Evolutionary conservation across 1,284 basidiomycete species (phyloP), one percentile per base, ranked within the genome.

Genomic region (Malassezia brasiliensis): DNA sequence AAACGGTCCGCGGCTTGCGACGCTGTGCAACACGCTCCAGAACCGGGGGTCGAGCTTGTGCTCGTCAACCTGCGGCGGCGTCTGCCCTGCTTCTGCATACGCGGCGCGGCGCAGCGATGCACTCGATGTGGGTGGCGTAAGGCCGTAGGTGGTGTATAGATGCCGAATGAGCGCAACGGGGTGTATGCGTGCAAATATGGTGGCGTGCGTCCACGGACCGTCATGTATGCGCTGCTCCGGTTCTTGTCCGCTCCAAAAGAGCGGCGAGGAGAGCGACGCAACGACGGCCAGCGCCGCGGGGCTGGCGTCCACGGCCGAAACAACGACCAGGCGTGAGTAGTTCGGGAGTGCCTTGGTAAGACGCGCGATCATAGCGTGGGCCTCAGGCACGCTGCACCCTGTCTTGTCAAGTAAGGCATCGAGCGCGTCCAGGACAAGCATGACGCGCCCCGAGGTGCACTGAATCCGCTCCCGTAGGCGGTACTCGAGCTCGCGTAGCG

Each of bases 1-100:
- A 32, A 66, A 44, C 22, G 65, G 61, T 3, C 67, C 67, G 22
- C 67, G 58, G 15, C 35, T 40, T 0, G 59, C 45, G 2, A 61
- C 56, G 31, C 61, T 66, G 37, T 62, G 55, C 11, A 69, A 45
- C 1, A 69, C 51, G 28, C 61, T 60, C 66, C 66, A 67, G 48
- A 67, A 69, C 15, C 66, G 54, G 9, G 54, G 49, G 42, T 67
- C 64, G 15, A 53, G 53, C n/a, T 51, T 53, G 11, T 17, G 15
- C 12, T 38, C 40, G n/a, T 39, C 20, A 20, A 38, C 1, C 14
- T 28, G 22, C 30, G 34, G 62, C 54, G 10, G 17, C 28, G 20
- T 30, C 22, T n/a, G 31, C 8, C 38, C 38, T 25, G 39, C 53
- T 22, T 54, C 54, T n/a, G 51, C 53, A n/a, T 41, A 52, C n/a